Base-by-base conservation (phyloP, 768 basidiomycete species). In the Lactifluus subvellereus region DNA sequence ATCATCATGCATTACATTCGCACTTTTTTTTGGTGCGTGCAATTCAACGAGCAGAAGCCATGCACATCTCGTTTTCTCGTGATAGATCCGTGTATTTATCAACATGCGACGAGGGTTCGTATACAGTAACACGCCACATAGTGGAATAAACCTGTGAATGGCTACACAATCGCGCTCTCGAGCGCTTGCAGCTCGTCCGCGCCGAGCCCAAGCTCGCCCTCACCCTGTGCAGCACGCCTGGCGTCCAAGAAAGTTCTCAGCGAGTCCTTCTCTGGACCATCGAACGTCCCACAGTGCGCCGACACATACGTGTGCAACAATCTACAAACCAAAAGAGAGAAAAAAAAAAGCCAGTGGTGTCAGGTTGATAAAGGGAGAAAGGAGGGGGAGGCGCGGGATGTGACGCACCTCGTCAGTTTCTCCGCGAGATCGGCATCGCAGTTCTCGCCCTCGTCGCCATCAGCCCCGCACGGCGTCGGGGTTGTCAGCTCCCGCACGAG, bases 371-470 rank as follows among this genome's bases (percentile, higher is more conserved):
- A 43, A 16, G 14, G 1, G 4, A 1, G 7, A 18, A 5, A 5
- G 18, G 6, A 20, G 45, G 40, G 40, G 14, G 5, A 16, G 40
- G 40, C 40, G 14, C 14, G 20, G 10, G 35, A 2, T 40, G 22
- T 14, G 51, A 59, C 79, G 55, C 55, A 84, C 84, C 80, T 78
- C 20, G 85, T 66, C 2, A 82, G 71, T 66, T 86, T 88, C 71
- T 88, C 88, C 72, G 85, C 83, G 43, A 85, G 85, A 59, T 88
- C 84, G 3, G 69, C 69, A 71, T 89, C 89, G 9, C 30, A 10
- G 6, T 75, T 82, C n/a, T 75, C 76, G 48, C 75, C 74, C 62
- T 89, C 87, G 18, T 90, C 88, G 18, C 88, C 89, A 69, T 90
- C 86, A 6, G 76, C 78, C 0, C 88, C 89, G 59, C 82, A 78